A percentile compares a stretch with the other conserved stretches of the same genome.
phyloP scores from a whole-genome alignment of 2,329 filamentous ascomycete genomes.

The Cladosporium oxysporum region DNA sequence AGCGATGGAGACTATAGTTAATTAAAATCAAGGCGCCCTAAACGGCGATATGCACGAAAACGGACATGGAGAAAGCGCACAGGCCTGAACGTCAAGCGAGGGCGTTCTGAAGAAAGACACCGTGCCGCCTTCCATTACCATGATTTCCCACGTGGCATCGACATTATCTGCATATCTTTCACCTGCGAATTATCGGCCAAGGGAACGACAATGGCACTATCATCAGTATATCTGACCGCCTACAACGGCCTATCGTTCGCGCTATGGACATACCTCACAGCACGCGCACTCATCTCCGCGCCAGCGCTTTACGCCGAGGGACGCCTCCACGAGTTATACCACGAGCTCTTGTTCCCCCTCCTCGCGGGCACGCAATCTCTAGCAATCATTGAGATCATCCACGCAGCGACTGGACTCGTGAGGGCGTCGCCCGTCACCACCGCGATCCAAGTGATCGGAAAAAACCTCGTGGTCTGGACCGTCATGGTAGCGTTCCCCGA shows the following conservation, averaged over 20 bases:
- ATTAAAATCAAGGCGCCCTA: background rate
- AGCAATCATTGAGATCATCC: background rate
- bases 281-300: background rate
- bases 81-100: background rate
- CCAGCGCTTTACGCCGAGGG: background rate
- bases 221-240: background rate
- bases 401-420: background rate
- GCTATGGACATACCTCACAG: background rate
- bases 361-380: background rate
- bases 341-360: background rate
- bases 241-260: background rate
- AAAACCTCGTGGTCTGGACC: conserved; percentile 5
- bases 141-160: background rate
- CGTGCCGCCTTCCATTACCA: background rate
- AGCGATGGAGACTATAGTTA: background rate
- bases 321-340: background rate
- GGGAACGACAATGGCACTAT: background rate
- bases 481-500: conserved; percentile 3
- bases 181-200: background rate
- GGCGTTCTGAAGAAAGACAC: too few species aligned
- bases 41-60: background rate
- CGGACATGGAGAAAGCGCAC: background rate
- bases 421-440: background rate
- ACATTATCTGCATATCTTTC: background rate
- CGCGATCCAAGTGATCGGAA: conserved; percentile 2